These are phyloP conservation scores for Suhomyces anneliseae DNA, from an alignment of 1,139 yeast genomes.

Conservation along the genomic window DNA sequence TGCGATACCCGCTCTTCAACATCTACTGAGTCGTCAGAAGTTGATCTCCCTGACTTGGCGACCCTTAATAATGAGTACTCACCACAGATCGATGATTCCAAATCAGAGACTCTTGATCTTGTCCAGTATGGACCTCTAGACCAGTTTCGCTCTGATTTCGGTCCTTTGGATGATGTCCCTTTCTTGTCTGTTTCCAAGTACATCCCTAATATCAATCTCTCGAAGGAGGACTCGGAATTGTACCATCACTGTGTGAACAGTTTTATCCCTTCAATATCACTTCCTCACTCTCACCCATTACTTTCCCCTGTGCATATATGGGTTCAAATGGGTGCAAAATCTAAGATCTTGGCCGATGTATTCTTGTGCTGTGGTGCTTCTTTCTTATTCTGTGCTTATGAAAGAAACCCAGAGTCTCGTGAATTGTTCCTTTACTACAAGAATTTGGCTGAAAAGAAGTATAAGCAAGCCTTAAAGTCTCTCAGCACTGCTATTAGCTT, in stretches of 20 bases:
- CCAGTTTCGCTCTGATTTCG: not conserved
- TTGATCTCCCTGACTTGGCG: not conserved
- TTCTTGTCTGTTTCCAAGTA: constrained; percentile 9
- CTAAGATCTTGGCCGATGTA: constrained; percentile 30
- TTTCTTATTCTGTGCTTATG: constrained; percentile 22
- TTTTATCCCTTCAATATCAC: constrained; percentile 39
- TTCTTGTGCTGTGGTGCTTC: constrained; percentile 41
- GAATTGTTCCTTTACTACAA: constrained; percentile 9
- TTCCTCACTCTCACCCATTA: constrained; percentile 41
- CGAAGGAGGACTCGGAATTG: constrained; percentile 15
- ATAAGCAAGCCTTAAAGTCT: constrained; percentile 19
- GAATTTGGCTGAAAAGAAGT: constrained; percentile 21
- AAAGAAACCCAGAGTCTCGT: not conserved
- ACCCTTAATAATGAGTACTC: too few species aligned
- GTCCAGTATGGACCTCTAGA: not conserved
- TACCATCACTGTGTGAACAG: constrained; percentile 33
- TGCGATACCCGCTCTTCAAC: constrained; percentile 8
- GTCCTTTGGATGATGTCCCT: constrained; percentile 2
- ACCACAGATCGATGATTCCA: too few species aligned
- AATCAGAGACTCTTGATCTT: too few species aligned
- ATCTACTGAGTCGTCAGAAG: constrained; percentile 14
- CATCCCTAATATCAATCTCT: constrained; percentile 10
- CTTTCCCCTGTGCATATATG: constrained; percentile 32
- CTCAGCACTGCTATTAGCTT: constrained; percentile 8
- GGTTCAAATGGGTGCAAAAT: constrained; percentile 24